These are phyloP conservation scores for Malus hybrid DNA, from an alignment of 331 rosid species.

Conservation along the genomic window DNA sequence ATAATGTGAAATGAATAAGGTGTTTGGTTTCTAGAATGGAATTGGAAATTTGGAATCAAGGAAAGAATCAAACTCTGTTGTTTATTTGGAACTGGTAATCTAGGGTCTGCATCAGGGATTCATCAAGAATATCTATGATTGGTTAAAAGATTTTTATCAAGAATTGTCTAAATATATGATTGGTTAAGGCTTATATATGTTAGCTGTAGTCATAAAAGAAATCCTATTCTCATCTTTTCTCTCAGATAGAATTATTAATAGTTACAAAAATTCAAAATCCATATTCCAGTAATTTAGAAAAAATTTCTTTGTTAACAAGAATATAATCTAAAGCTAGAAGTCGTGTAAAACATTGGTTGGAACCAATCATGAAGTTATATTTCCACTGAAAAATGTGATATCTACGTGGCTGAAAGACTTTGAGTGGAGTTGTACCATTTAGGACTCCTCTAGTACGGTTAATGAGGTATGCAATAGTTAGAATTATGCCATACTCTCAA, in stretches of 20 bases:
- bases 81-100: neutral
- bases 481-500: neutral
- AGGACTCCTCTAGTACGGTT: neutral
- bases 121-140: neutral
- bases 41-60: neutral
- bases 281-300: neutral
- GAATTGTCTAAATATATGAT: neutral
- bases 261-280: neutral
- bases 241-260: neutral
- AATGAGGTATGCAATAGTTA: neutral
- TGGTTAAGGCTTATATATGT: neutral
- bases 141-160: neutral
- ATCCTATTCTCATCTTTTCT: neutral
- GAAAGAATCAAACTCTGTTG: neutral
- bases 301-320: neutral
- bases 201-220: neutral
- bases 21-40: neutral
- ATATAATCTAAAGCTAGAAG: neutral
- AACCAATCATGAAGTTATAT: neutral
- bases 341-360: neutral
- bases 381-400: neutral
- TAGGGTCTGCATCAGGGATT: neutral
- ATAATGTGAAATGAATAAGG: neutral
- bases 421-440: neutral
- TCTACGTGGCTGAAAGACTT: neutral